Conservation (phyloP, 2,329 filamentous ascomycete genomes). For the Raffaelea deltoideospora region DNA sequence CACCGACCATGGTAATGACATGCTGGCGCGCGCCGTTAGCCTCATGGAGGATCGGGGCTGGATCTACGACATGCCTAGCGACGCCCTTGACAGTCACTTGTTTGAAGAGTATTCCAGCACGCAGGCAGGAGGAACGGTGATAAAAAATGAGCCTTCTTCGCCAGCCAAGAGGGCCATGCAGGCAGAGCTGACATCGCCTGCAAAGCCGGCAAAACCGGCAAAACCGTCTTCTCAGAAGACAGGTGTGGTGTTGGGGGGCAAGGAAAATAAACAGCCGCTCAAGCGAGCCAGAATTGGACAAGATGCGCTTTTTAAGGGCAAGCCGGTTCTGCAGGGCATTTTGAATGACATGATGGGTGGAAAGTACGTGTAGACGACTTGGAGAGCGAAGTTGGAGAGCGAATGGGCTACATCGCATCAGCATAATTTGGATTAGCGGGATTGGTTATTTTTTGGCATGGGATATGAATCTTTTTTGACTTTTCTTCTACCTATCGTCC, state of each 20-base stretch:
- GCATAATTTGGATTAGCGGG: too few relatives aligned
- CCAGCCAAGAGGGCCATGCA: too few relatives aligned
- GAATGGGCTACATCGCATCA: too few relatives aligned
- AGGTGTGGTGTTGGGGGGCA: slow-evolving; percentile 12
- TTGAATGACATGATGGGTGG: slow-evolving; percentile 49
- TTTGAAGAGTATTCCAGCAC: too few relatives aligned
- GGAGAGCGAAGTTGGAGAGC: too few relatives aligned
- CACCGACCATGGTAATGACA: slow-evolving; percentile 40
- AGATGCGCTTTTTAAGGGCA: slow-evolving; percentile 47
- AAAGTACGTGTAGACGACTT: not conserved
- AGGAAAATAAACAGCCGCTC: slow-evolving; percentile 32
- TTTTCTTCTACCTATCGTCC: too few relatives aligned
- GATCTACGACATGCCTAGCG: slow-evolving; percentile 56
- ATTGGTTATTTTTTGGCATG: too few relatives aligned
- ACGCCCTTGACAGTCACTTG: slow-evolving; percentile 50
- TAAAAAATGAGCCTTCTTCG: too few relatives aligned
- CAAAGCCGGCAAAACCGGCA: not conserved
- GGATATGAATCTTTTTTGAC: too few relatives aligned
- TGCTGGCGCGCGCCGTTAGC: slow-evolving; percentile 60
- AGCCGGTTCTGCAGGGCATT: slow-evolving; percentile 59
- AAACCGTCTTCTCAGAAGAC: not conserved
- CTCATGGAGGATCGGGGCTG: slow-evolving; percentile 68
- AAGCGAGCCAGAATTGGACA: slow-evolving; percentile 43
- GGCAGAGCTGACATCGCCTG: too few relatives aligned
- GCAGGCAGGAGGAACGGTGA: too few relatives aligned